Percentiles rank a stretch among this genome's conserved stretches.
Evolutionary conservation across 306 rosid genomes (phyloP).

Genomic region (Cucurbita argyrosperma): DNA sequence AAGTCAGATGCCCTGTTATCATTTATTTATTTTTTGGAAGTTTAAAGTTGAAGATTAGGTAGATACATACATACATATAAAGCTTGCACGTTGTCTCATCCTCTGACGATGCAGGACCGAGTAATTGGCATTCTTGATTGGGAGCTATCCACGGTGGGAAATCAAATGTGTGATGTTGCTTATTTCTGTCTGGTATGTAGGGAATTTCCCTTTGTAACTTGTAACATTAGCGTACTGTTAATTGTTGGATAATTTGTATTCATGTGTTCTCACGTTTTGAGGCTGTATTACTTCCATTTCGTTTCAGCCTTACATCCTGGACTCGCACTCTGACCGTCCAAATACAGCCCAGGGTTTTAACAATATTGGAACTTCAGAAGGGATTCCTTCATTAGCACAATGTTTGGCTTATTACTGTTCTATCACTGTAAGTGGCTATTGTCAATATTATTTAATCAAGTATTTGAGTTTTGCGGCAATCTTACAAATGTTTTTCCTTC

Average conservation of each 20-base stretch:
- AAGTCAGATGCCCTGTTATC: neutral
- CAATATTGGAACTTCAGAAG: slow-evolving; percentile 46
- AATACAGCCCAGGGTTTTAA: slow-evolving; percentile 36
- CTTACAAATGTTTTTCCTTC: neutral
- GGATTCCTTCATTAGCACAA: slow-evolving; percentile 70
- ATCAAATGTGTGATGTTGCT: slow-evolving; percentile 96
- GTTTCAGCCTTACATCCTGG: slow-evolving; percentile 49
- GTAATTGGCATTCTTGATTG: slow-evolving; percentile 93
- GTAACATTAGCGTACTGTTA: neutral
- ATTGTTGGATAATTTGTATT: neutral
- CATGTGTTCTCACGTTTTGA: neutral
- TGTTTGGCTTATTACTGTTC: slow-evolving; percentile 81
- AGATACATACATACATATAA: no score
- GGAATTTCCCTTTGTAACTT: neutral
- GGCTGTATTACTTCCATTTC: slow-evolving; percentile 4
- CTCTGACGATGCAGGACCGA: slow-evolving; percentile 58
- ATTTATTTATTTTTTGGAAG: no score
- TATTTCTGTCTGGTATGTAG: slow-evolving; percentile 53
- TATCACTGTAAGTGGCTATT: slow-evolving; percentile 39
- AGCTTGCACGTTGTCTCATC: neutral
- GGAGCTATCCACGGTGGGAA: slow-evolving; percentile 93
- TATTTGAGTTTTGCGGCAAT: neutral
- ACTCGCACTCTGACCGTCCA: slow-evolving; percentile 18
- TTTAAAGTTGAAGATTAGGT: no score
- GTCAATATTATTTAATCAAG: neutral